A percentile compares a stretch with the other conserved stretches of the same genome.
Conservation (phyloP, 2,329 filamentous ascomycete species). For the Stagonosporopsis vannaccii region DNA sequence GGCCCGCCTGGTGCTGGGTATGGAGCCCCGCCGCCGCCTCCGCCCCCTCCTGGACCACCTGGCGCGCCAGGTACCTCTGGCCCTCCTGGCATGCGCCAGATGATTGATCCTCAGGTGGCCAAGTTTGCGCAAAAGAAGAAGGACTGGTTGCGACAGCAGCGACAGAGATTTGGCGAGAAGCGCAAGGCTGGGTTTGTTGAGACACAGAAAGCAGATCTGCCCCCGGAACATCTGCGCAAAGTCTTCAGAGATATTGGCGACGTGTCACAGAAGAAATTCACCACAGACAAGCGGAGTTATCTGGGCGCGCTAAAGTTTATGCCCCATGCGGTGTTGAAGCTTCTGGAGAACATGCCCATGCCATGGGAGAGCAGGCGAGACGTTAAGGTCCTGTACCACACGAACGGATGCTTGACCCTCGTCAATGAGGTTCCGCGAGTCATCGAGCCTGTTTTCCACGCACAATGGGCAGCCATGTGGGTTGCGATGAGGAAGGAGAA, state of each 20-base stretch:
- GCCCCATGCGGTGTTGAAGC: conserved; percentile 96
- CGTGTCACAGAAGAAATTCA: conserved; percentile 99
- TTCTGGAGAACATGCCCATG: conserved; percentile 99
- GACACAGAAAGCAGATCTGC: conserved; percentile 98
- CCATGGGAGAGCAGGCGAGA: conserved; percentile 97
- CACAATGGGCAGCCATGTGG: conserved; percentile 99
- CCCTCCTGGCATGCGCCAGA: conserved; percentile 75
- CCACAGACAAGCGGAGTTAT: conserved; percentile 97
- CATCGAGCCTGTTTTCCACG: conserved; percentile 96
- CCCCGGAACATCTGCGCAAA: conserved; percentile 96
- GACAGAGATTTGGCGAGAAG: conserved; percentile 96
- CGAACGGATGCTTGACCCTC: conserved; percentile 94
- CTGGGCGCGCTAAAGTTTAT: conserved; percentile 98
- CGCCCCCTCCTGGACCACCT: conserved; percentile 58
- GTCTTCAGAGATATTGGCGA: conserved; percentile 99
- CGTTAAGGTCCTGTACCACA: conserved; percentile 97
- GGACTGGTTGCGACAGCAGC: conserved; percentile 92
- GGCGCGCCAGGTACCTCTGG: conserved; percentile 59
- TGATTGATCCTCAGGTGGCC: conserved; percentile 81
- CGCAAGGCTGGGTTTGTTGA: conserved; percentile 95
- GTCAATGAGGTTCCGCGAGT: conserved; percentile 97
- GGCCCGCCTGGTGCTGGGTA: conserved; percentile 36
- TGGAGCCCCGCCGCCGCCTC: conserved; percentile 63
- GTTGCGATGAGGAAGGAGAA: conserved; percentile 98
- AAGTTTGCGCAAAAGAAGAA: conserved; percentile 99